These are phyloP conservation scores for Candida taoyuanica DNA, from an alignment of 805 yeast genomes.

Conservation along the genomic window DNA sequence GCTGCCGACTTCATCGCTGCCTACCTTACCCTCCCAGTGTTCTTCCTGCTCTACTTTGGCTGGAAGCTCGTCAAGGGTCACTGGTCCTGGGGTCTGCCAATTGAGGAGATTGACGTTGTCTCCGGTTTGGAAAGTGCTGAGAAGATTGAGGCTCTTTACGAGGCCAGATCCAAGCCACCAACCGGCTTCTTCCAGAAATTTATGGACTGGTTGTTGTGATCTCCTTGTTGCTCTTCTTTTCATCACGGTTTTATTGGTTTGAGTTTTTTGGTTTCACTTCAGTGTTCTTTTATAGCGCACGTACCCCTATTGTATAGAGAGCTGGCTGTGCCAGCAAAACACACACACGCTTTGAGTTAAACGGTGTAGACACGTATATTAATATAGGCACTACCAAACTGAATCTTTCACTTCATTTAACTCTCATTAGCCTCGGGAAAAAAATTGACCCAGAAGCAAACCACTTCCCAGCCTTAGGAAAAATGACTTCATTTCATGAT, in stretches of 20 bases:
- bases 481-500: no score
- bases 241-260: no score
- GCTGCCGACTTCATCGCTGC: slow-evolving; percentile 62
- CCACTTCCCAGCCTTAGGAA: no score
- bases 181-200: slow-evolving; percentile 14
- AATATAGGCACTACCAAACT: no score
- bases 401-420: no score
- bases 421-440: no score
- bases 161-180: slow-evolving; percentile 12
- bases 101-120: slow-evolving; percentile 54
- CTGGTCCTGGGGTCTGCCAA: slow-evolving; percentile 44
- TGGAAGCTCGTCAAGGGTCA: slow-evolving; percentile 48
- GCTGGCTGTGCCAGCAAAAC: not conserved
- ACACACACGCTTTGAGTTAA: not conserved
- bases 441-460: no score
- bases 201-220: slow-evolving; percentile 22
- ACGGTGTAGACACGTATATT: no score
- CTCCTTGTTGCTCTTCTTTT: not conserved
- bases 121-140: slow-evolving; percentile 60
- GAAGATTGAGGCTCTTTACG: slow-evolving; percentile 26
- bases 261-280: not conserved
- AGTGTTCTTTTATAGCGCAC: no score
- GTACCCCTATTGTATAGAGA: not conserved
- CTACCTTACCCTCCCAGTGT: slow-evolving; percentile 60
- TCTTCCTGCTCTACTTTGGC: slow-evolving; percentile 48